Percentiles rank a stretch among this genome's conserved stretches.
These are phyloP conservation scores for Fusarium denticulatum DNA, from an alignment of 2,329 filamentous ascomycete species.

Conservation along the genomic window DNA sequence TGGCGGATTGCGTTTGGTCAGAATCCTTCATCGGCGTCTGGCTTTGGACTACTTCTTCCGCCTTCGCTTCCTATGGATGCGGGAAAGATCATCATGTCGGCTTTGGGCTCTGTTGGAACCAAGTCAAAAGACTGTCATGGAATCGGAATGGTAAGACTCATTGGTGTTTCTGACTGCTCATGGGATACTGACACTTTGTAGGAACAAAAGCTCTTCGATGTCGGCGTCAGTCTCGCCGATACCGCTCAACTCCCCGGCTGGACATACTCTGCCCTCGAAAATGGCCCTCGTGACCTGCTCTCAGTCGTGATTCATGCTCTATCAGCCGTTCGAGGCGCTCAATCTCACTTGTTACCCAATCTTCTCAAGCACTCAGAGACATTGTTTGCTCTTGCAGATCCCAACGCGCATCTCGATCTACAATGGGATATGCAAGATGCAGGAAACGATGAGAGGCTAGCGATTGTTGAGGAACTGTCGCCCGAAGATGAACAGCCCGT, in stretches of 20 bases:
- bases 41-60: conserved; percentile 31
- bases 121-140: conserved; percentile 47
- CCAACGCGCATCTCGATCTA: conserved; percentile 17
- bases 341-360: conserved; percentile 43
- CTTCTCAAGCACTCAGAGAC: conserved; percentile 41
- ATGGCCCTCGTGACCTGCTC: conserved; percentile 44
- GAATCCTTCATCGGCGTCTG: conserved; percentile 36
- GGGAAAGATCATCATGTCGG: conserved; percentile 44
- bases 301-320: conserved; percentile 42
- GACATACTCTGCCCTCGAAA: conserved; percentile 36
- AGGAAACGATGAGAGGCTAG: background rate
- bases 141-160: conserved; percentile 43
- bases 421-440: conserved; percentile 4
- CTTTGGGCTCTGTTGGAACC: conserved; percentile 38
- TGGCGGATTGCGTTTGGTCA: conserved; percentile 46
- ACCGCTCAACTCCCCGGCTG: conserved; percentile 35
- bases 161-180: fast-evolving
- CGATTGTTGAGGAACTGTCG: conserved; percentile 22
- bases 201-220: conserved; percentile 49
- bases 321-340: conserved; percentile 38
- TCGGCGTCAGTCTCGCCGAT: conserved; percentile 46
- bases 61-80: conserved; percentile 44
- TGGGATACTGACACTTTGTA: background rate
- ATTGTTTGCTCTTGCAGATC: conserved; percentile 18
- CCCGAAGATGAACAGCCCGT: background rate